These are phyloP conservation scores for Globisporangium cederbergense DNA, from an alignment of 352 stramenopile species.

Conservation along the genomic window DNA sequence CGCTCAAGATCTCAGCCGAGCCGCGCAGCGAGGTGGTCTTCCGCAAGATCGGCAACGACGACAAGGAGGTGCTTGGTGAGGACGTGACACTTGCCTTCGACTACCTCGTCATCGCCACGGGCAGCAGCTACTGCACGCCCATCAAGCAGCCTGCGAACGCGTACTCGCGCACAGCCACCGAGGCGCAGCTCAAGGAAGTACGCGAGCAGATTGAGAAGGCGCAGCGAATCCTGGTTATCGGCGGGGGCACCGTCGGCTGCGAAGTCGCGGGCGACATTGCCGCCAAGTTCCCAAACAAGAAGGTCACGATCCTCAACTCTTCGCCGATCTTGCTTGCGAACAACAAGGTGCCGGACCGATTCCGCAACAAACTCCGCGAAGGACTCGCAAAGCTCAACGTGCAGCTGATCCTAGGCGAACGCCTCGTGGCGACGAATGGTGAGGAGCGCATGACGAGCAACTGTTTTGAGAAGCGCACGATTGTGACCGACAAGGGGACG, in stretches of 20 bases:
- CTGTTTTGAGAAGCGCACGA: neutral
- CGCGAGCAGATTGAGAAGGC: constrained; percentile 2
- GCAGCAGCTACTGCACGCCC: constrained; percentile 18
- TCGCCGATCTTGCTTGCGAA: neutral
- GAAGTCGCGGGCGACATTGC: constrained; percentile 4
- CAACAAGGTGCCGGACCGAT: neutral
- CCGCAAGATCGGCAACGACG: neutral
- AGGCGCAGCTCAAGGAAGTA: constrained; percentile 2
- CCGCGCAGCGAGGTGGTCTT: neutral
- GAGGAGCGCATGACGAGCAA: neutral
- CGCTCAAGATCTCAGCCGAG: neutral
- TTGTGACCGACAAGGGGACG: neutral
- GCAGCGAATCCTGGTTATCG: neutral
- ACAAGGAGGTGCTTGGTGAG: neutral
- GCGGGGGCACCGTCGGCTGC: neutral
- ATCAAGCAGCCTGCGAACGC: constrained; percentile 19
- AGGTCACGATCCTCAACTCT: neutral
- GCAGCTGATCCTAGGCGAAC: neutral
- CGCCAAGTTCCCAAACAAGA: constrained; percentile 4
- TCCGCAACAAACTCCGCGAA: neutral
- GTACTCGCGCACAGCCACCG: constrained; percentile 15
- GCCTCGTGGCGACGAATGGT: neutral
- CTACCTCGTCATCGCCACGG: constrained; percentile 22
- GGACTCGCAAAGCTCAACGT: neutral
- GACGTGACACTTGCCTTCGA: constrained; percentile 14